Evolutionary conservation across 2,329 filamentous ascomycete species (phyloP).

Genomic region (Moelleriella libera): DNA sequence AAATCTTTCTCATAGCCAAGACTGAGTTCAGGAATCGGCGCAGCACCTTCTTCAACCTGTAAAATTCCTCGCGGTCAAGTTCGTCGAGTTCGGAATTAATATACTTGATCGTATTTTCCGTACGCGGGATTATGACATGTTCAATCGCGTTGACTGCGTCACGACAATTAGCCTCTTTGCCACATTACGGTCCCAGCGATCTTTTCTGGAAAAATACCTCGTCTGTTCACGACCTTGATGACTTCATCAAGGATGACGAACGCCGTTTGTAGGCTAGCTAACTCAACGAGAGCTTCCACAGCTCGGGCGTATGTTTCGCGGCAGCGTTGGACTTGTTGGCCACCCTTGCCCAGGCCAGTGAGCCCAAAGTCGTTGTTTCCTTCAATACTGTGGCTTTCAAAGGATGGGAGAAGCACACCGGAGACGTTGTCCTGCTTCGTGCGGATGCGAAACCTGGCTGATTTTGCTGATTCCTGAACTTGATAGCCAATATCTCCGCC

Average conservation of each 20-base stretch:
- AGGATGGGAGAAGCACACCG: constrained; percentile 84
- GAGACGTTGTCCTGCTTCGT: constrained; percentile 98
- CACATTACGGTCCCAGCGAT: constrained; percentile 3
- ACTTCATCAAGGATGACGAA: constrained; percentile 98
- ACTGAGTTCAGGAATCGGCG: too few relatives aligned
- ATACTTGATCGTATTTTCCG: constrained; percentile 99
- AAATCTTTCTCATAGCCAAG: too few relatives aligned
- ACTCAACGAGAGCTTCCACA: constrained; percentile 88
- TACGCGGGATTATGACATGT: constrained; percentile 92
- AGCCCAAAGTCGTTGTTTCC: constrained; percentile 91
- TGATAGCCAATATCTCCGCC: constrained; percentile 94
- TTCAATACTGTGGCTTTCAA: constrained; percentile 81
- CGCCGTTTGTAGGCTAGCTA: constrained; percentile 89
- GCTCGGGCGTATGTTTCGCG: constrained; percentile 92
- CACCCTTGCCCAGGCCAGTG: constrained; percentile 90
- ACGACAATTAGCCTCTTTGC: background rate
- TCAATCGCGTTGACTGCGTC: constrained; percentile 78
- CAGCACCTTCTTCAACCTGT: constrained; percentile 71
- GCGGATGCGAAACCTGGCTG: constrained; percentile 80
- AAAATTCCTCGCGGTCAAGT: constrained; percentile 95
- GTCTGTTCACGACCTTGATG: constrained; percentile 96
- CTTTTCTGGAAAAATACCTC: constrained; percentile 42
- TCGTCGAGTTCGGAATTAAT: constrained; percentile 98
- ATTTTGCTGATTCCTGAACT: constrained; percentile 89
- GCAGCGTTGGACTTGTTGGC: constrained; percentile 90